Conservation (phyloP, 2,329 filamentous ascomycete species). For the Verticillium isaacii region DNA sequence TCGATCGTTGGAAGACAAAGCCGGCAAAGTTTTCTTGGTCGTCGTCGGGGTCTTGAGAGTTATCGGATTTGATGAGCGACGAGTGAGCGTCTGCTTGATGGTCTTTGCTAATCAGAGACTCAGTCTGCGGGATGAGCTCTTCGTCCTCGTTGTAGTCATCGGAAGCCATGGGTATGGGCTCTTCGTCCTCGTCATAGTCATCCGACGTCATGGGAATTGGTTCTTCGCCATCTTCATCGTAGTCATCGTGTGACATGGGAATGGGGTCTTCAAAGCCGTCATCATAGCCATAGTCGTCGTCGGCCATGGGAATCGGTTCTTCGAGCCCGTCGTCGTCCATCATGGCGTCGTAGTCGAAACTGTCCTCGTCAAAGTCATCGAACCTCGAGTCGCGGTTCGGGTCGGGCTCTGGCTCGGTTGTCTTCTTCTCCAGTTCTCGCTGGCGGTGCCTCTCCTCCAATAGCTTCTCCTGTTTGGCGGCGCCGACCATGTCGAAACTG, state of each 20-base stretch:
- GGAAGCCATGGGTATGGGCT: conserved; percentile 13
- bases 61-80: conserved; percentile 15
- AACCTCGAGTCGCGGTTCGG: conserved; percentile 45
- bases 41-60: conserved; percentile 42
- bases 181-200: conserved; percentile 19
- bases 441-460: conserved; percentile 70
- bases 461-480: conserved; percentile 61
- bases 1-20: conserved; percentile 53
- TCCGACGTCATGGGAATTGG: conserved; percentile 16
- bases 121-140: conserved; percentile 5
- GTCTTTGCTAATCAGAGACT: not conserved
- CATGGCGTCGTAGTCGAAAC: conserved; percentile 58
- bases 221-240: conserved; percentile 22
- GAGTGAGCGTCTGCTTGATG: conserved; percentile 19
- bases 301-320: conserved; percentile 53
- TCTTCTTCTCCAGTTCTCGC: conserved; percentile 58
- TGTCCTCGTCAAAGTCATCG: conserved; percentile 59
- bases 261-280: conserved; percentile 62
- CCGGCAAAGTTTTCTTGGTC: conserved; percentile 58
- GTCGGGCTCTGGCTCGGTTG: conserved; percentile 27
- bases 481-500: conserved; percentile 75
- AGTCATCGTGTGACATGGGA: conserved; percentile 45
- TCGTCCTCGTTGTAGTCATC: conserved; percentile 19
- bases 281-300: conserved; percentile 43
- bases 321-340: conserved; percentile 62